phyloP scores from a whole-genome alignment of 805 yeast genomes.

The Peterozyma xylosa region DNA sequence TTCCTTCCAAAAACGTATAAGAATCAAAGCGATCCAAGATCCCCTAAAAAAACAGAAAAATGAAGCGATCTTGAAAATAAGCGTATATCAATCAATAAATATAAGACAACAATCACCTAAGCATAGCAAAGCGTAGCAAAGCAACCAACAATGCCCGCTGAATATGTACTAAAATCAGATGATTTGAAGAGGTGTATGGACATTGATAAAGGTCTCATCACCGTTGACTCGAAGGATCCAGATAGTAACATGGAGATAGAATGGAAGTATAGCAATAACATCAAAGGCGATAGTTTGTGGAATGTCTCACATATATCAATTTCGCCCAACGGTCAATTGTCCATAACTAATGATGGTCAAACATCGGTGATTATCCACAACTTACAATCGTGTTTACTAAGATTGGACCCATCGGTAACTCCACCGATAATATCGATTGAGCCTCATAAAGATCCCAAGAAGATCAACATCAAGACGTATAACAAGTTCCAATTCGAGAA shows the following conservation, averaged over 20 bases:
- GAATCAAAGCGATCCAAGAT: too few species aligned
- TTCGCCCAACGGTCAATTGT: conserved; percentile 17
- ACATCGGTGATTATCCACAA: conserved; percentile 14
- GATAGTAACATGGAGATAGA: conserved; percentile 2
- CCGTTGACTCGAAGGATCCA: too few species aligned
- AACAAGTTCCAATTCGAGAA: conserved; percentile 29
- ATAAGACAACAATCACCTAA: too few species aligned
- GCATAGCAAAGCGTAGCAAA: too few species aligned
- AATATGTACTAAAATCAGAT: too few species aligned
- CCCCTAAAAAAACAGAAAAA: too few species aligned
- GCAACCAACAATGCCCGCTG: too few species aligned
- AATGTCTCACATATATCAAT: conserved; percentile 15
- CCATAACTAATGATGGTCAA: conserved; percentile 9
- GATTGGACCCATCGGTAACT: conserved; percentile 7
- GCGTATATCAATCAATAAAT: too few species aligned
- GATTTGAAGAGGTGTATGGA: too few species aligned
- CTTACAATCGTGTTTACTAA: conserved; percentile 21
- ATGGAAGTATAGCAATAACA: conserved; percentile 16
- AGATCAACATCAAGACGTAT: conserved; percentile 20
- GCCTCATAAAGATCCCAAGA: conserved; percentile 29
- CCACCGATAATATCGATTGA: conserved; percentile 35
- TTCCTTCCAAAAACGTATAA: too few species aligned
- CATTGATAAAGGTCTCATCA: too few species aligned
- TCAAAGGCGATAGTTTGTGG: conserved; percentile 13
- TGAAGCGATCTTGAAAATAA: too few species aligned